phyloP scores from a whole-genome alignment of 148 eudicot genomes.

The Chenopodium album region DNA sequence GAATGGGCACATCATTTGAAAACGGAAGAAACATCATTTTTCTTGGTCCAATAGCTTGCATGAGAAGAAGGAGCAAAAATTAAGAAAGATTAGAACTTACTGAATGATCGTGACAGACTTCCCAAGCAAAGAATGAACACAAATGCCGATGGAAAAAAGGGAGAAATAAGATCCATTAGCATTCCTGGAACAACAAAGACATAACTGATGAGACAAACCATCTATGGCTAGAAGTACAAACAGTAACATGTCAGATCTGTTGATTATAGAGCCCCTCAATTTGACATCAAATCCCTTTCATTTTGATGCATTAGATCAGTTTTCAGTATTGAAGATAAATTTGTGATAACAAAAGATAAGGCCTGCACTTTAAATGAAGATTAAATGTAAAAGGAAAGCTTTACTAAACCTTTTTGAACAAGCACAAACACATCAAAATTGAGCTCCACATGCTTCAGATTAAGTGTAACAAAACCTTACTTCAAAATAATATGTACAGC shows the following conservation, averaged over 20 bases:
- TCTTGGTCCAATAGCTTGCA: not conserved
- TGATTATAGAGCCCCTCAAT: not conserved
- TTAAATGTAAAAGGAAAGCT: not conserved
- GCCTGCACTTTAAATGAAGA: not conserved
- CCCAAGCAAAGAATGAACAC: conserved; percentile 88
- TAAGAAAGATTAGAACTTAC: conserved; percentile 51
- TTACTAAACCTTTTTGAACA: not conserved
- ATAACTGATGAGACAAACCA: conserved; percentile 1
- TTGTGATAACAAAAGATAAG: not conserved
- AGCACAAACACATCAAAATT: not conserved
- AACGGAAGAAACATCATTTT: not conserved
- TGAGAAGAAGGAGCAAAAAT: not conserved
- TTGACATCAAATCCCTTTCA: not conserved
- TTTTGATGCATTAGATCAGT: not conserved
- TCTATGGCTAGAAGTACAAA: too few relatives aligned
- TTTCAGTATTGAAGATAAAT: not conserved
- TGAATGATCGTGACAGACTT: conserved; percentile 94
- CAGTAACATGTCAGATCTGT: not conserved
- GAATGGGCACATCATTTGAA: too few relatives aligned
- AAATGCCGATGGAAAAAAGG: conserved; percentile 95
- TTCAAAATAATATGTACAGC: not conserved
- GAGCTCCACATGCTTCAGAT: not conserved
- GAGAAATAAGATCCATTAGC: conserved; percentile 99
- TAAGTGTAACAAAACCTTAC: not conserved
- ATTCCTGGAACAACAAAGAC: conserved; percentile 63